Evolutionary conservation across 2,329 filamentous ascomycete genomes (phyloP).

Genomic region (Epichloe coenophiala): DNA sequence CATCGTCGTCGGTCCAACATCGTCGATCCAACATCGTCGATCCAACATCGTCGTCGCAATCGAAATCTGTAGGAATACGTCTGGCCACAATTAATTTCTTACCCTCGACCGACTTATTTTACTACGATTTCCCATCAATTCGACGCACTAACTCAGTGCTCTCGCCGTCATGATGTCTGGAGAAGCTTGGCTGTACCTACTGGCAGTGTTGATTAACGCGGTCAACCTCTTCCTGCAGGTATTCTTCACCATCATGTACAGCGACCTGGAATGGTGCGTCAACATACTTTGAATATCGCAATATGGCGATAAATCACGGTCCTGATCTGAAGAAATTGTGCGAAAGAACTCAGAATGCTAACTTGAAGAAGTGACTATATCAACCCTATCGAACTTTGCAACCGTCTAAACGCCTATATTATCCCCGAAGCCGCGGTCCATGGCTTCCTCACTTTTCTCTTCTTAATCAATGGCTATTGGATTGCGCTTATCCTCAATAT

Average conservation of each 20-base stretch:
- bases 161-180: conserved; percentile 58
- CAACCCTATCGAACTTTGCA: conserved; percentile 99
- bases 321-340: background rate
- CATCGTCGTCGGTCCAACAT: background rate
- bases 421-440: conserved; percentile 97
- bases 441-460: conserved; percentile 86
- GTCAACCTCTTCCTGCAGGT: conserved; percentile 99
- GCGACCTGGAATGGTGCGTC: conserved; percentile 92
- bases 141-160: background rate
- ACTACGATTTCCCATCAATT: background rate
- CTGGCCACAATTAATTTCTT: background rate
- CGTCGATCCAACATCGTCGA: background rate
- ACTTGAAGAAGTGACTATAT: conserved; percentile 72
- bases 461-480: conserved; percentile 99
- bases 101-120: background rate
- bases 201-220: conserved; percentile 97
- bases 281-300: background rate
- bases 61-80: background rate
- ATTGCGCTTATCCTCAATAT: conserved; percentile 82
- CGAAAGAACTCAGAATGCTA: background rate
- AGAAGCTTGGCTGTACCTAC: conserved; percentile 95
- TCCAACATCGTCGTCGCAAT: background rate
- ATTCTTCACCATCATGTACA: conserved; percentile 99
- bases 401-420: conserved; percentile 99
- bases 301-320: background rate